These are phyloP conservation scores for Daldinia concentrica DNA, from an alignment of 495 filamentous ascomycete species.

Conservation along the genomic window DNA sequence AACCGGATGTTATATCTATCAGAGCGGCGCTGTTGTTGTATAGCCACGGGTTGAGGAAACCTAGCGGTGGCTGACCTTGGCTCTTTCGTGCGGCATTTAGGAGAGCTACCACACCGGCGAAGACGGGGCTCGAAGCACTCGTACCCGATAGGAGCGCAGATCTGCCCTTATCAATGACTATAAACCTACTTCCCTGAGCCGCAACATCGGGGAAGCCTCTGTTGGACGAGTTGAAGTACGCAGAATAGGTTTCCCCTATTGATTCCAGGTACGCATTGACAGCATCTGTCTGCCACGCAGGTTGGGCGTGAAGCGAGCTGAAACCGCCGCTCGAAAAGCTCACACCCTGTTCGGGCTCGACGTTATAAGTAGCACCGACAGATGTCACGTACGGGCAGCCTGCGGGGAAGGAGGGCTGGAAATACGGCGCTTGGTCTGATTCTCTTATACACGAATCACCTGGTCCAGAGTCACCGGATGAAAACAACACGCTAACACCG, in stretches of 20 bases:
- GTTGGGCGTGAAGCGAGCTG: constrained; percentile 69
- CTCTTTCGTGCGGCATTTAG: constrained; percentile 69
- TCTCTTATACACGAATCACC: constrained; percentile 67
- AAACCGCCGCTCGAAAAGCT: constrained; percentile 75
- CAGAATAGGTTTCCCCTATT: constrained; percentile 55
- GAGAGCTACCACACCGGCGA: constrained; percentile 61
- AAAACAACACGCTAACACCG: constrained; percentile 75
- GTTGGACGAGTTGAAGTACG: constrained; percentile 62
- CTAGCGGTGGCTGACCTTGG: constrained; percentile 63
- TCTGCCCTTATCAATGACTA: constrained; percentile 57
- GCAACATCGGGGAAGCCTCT: constrained; percentile 70
- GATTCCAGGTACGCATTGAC: constrained; percentile 65
- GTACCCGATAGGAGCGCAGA: constrained; percentile 59
- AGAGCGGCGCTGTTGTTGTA: constrained; percentile 68
- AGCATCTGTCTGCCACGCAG: constrained; percentile 67
- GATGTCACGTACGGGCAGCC: constrained; percentile 78
- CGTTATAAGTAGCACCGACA: constrained; percentile 69
- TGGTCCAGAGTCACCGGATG: constrained; percentile 76
- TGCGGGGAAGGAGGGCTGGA: constrained; percentile 76
- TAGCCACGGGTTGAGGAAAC: constrained; percentile 71
- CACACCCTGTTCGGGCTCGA: constrained; percentile 65
- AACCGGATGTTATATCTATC: constrained; percentile 68
- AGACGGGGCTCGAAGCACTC: constrained; percentile 51
- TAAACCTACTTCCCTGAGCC: constrained; percentile 66
- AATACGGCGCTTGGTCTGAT: constrained; percentile 72